Percentiles rank a stretch among this genome's conserved stretches.
phyloP scores from a whole-genome alignment of 768 basidiomycete genomes.

The Tylopilus cervinicoccineus region DNA sequence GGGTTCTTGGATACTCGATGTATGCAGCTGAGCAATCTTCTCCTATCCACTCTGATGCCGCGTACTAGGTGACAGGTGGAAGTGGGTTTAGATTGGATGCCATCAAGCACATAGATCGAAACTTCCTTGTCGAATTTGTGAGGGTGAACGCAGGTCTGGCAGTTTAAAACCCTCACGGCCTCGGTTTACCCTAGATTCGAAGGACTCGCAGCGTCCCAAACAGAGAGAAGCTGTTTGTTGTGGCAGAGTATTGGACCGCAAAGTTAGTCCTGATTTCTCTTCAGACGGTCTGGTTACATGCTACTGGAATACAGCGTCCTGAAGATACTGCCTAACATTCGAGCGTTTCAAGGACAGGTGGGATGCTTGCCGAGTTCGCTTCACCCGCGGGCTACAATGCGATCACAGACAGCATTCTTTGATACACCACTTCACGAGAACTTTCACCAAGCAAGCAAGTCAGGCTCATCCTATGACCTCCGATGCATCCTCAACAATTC shows the following conservation, averaged over 20 bases:
- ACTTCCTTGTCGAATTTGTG: conserved; percentile 69
- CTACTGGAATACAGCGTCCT: conserved; percentile 36
- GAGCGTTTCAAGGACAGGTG: conserved; percentile 63
- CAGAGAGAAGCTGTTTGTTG: conserved; percentile 53
- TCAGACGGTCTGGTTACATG: neutral
- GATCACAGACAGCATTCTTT: conserved; percentile 74
- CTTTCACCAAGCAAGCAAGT: conserved; percentile 72
- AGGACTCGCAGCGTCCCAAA: conserved; percentile 43
- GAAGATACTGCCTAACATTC: conserved; percentile 53
- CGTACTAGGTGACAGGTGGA: conserved; percentile 57
- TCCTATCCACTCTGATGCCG: neutral
- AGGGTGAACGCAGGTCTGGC: conserved; percentile 17
- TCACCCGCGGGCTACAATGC: neutral
- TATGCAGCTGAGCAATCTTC: conserved; percentile 15
- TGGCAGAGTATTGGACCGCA: conserved; percentile 82
- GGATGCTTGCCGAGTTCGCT: conserved; percentile 9
- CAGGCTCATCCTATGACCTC: conserved; percentile 67
- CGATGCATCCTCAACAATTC: conserved; percentile 68
- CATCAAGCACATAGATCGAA: conserved; percentile 81
- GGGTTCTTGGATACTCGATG: conserved; percentile 74
- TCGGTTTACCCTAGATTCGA: conserved; percentile 41
- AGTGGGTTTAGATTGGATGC: conserved; percentile 85
- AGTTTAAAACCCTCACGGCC: neutral
- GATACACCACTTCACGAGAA: conserved; percentile 89
- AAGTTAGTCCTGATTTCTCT: conserved; percentile 40